These are phyloP conservation scores for Vitis cinerea DNA, from an alignment of 164 flowering plant species.

Conservation along the genomic window DNA sequence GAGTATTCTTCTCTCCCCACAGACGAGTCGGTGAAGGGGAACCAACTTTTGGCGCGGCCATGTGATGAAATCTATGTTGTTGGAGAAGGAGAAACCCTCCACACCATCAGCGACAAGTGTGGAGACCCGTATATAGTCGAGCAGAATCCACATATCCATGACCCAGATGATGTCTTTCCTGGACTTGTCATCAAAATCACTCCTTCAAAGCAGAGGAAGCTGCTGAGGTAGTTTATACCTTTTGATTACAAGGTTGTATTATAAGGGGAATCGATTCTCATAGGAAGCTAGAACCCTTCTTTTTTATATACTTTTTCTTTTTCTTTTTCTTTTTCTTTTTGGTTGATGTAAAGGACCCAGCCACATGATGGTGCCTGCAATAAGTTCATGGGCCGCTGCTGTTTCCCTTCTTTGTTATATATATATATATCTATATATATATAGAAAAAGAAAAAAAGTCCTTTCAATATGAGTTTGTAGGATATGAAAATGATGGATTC, in stretches of 20 bases:
- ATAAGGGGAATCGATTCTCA: no score
- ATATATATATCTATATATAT: no score
- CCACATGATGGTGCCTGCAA: no score
- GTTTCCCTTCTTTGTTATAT: no score
- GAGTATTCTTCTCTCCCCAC: background rate
- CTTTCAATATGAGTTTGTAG: no score
- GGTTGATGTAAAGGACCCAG: no score
- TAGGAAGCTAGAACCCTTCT: background rate
- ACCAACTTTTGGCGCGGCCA: constrained; percentile 18
- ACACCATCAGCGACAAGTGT: constrained; percentile 54
- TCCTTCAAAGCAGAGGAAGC: constrained; percentile 12
- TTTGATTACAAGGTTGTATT: background rate
- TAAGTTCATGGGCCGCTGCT: no score
- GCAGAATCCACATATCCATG: constrained; percentile 51
- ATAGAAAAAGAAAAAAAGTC: no score
- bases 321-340: background rate
- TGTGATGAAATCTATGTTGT: constrained; percentile 54
- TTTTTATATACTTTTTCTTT: background rate
- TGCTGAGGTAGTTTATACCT: background rate
- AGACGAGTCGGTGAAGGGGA: constrained; percentile 10
- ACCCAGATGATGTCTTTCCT: constrained; percentile 47
- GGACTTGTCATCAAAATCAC: constrained; percentile 44
- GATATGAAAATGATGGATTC: no score
- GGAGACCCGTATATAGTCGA: constrained; percentile 54
- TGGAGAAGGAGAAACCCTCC: constrained; percentile 54